Evolutionary conservation across 257 asterid genomes (phyloP).

Genomic region (Penstemon eatonii): DNA sequence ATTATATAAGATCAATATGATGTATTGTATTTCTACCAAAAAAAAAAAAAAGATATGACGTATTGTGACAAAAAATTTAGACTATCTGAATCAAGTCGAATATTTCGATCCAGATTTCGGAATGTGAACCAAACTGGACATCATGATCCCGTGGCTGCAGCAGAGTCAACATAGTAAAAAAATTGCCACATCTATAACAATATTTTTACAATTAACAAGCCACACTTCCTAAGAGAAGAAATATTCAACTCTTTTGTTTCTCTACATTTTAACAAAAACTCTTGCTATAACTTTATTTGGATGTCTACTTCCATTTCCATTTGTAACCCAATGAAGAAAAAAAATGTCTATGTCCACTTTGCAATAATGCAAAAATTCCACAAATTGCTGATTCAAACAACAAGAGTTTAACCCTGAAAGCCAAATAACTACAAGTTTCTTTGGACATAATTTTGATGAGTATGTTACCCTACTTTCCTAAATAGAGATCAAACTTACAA

Average conservation of each 20-base stretch:
- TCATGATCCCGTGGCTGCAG: not conserved
- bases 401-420: constrained; percentile 11
- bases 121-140: constrained; percentile 8
- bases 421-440: constrained; percentile 14
- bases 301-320: not conserved
- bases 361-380: constrained; percentile 4
- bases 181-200: not conserved
- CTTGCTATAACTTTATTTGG: not conserved
- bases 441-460: constrained; percentile 8
- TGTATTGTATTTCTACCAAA: too few species aligned
- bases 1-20: too few species aligned
- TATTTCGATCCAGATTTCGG: not conserved
- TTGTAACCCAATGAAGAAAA: too few species aligned
- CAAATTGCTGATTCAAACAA: constrained; percentile 1
- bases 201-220: not conserved
- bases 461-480: constrained; percentile 15
- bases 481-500: constrained; percentile 49
- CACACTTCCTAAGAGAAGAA: not conserved
- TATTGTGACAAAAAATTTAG: too few species aligned
- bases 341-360: not conserved
- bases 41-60: too few species aligned
- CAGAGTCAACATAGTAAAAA: not conserved
- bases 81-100: too few species aligned
- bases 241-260: not conserved
- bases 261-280: not conserved